Evolutionary conservation across 768 basidiomycete genomes (phyloP).

Genomic region (Mycena kentingensis): DNA sequence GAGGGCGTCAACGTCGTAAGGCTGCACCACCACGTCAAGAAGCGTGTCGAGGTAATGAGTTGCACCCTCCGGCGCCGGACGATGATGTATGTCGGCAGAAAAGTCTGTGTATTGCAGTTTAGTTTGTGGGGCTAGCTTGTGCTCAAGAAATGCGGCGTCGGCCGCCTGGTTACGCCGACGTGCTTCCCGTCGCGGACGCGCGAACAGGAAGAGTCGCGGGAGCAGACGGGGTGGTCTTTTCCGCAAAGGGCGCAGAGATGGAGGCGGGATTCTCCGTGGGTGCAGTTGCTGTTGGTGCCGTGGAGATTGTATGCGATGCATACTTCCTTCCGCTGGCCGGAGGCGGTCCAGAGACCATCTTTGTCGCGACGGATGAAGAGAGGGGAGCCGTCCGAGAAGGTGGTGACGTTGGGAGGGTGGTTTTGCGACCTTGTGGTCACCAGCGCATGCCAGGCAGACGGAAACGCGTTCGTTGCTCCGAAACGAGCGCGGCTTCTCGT

Average conservation of each 20-base stretch:
- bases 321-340: neutral
- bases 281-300: neutral
- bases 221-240: slow-evolving; percentile 19
- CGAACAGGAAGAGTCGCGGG: slow-evolving; percentile 4
- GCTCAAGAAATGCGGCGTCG: neutral
- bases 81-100: slow-evolving; percentile 14
- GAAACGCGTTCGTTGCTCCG: too few species aligned
- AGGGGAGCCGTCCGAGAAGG: too few species aligned
- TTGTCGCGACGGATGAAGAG: too few species aligned
- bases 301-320: slow-evolving; percentile 21
- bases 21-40: slow-evolving; percentile 29
- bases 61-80: slow-evolving; percentile 9
- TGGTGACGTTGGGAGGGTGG: too few species aligned
- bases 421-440: too few species aligned
- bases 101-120: slow-evolving; percentile 17
- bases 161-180: too few species aligned
- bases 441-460: too few species aligned
- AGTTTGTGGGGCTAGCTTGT: neutral
- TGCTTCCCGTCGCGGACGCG: slow-evolving; percentile 5
- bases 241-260: slow-evolving; percentile 26
- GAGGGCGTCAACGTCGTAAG: slow-evolving; percentile 35
- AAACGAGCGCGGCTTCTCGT: too few species aligned
- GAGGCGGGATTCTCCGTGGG: slow-evolving; percentile 3
- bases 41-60: slow-evolving; percentile 13
- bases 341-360: neutral